Evolutionary conservation across 805 yeast species (phyloP).

Genomic region (Kuraishia hungarica): DNA sequence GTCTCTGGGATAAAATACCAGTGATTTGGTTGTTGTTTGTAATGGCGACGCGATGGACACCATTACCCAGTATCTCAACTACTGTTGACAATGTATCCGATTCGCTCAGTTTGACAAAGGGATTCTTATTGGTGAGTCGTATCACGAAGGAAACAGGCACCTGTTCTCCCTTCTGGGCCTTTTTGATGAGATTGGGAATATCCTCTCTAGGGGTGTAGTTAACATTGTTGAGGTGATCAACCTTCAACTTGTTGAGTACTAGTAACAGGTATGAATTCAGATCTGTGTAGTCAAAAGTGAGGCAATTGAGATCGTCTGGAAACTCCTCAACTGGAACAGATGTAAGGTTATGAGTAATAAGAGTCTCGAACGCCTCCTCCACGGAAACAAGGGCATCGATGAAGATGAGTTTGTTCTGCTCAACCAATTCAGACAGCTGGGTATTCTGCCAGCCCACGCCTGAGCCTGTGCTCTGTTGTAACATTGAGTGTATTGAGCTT

Average conservation of each 20-base stretch:
- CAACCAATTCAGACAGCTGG: constrained; percentile 64
- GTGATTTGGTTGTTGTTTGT: constrained; percentile 46
- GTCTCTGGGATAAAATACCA: constrained; percentile 87
- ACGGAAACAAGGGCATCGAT: constrained; percentile 64
- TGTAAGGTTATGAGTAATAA: constrained; percentile 66
- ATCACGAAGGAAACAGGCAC: constrained; percentile 90
- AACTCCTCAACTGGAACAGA: constrained; percentile 70
- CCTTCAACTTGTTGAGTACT: constrained; percentile 62
- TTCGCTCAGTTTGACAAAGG: constrained; percentile 72
- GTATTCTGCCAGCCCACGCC: constrained; percentile 65
- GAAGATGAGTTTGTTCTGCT: constrained; percentile 65
- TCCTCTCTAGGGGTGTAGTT: constrained; percentile 26
- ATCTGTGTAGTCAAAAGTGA: constrained; percentile 89
- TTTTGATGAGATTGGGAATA: constrained; percentile 33
- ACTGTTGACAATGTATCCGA: constrained; percentile 62
- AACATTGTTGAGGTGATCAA: constrained; percentile 27
- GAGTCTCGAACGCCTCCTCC: constrained; percentile 79
- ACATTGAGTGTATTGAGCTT: constrained; percentile 3
- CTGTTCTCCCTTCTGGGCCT: constrained; percentile 79
- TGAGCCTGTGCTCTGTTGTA: constrained; percentile 15
- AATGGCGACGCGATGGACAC: constrained; percentile 91
- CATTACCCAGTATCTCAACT: constrained; percentile 84
- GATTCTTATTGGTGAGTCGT: constrained; percentile 78
- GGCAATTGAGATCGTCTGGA: constrained; percentile 54
- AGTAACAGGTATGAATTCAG: constrained; percentile 78